These are phyloP conservation scores for Cyclostephanos tholiformis DNA, from an alignment of 108 stramenopile species.

Conservation along the genomic window DNA sequence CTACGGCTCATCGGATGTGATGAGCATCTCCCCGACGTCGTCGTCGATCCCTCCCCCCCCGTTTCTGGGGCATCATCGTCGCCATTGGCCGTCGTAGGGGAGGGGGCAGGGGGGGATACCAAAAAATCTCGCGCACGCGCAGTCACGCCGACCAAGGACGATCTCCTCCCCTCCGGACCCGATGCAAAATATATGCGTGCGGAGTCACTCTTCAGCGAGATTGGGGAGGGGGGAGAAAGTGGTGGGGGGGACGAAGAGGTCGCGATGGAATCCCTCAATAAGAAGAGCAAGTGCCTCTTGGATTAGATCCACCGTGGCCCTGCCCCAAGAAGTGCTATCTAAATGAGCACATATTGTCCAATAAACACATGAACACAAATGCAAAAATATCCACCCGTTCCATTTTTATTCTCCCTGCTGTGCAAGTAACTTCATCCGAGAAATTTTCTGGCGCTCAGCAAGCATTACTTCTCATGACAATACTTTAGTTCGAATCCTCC, in stretches of 20 bases:
- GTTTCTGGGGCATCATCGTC: too few relatives aligned
- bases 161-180: not conserved
- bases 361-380: too few relatives aligned
- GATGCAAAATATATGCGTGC: not conserved
- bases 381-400: too few relatives aligned
- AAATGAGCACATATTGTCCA: not conserved
- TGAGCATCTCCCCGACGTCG: not conserved
- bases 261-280: not conserved
- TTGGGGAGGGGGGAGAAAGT: not conserved
- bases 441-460: too few relatives aligned
- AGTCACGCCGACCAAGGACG: slow-evolving; percentile 9
- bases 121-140: not conserved
- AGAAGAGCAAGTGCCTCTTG: not conserved
- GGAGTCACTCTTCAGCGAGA: not conserved
- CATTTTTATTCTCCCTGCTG: too few relatives aligned
- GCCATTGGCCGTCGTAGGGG: not conserved
- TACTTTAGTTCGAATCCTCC: too few relatives aligned
- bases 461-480: too few relatives aligned
- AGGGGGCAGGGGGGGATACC: not conserved
- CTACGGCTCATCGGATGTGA: not conserved
- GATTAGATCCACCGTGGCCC: not conserved
- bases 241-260: not conserved
- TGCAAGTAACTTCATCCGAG: too few relatives aligned
- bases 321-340: not conserved
- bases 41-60: not conserved